Base-by-base conservation (phyloP, 805 yeast species). In the Kazachstania viticola region DNA sequence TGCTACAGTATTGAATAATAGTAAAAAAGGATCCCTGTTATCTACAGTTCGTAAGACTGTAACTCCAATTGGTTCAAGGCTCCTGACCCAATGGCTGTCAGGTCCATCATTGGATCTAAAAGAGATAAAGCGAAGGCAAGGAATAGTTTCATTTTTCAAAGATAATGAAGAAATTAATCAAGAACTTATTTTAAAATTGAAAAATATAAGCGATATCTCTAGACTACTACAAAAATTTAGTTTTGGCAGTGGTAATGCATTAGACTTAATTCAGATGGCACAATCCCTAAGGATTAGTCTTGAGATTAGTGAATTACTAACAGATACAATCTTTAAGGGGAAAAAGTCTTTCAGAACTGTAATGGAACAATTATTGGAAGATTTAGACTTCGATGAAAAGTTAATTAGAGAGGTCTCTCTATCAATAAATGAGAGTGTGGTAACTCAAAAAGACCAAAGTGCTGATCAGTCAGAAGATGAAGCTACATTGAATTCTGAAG, bases 1-100 rank as follows among this genome's bases (percentile, higher is more conserved):
- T 28, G 58, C 62, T 31, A 75, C 83, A 0, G 67, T 73, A 5
- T 56, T 81, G 35, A 69, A 71, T 8, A 66, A 68, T 11, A 65
- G 72, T 12, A 60, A 55, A n/a, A 66, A 65, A 6, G 94, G 94
- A 0, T 75, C 94, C 0, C 54, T 88, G 15, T 60, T 82, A 4
- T 69, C 73, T n/a, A 67, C 79, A 0, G 68, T 91, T 3, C 70
- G 73, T 36, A 60, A 79, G 32, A 88, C 97, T 0, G 72, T 70
- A 3, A 84, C 97, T 0, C 65, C 77, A 1, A 75, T 91, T 0
- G 97, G 97, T 0, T 61, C 94, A 0, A 61, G 97, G 26, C 48
- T 80, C n/a, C 57, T 91, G 9, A 69, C 77, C 6, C 75, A 76
- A 32, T 84, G 96, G 95, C 57, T 88, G 4, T 65, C 81, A 17